Evolutionary conservation across 2,329 filamentous ascomycete species (phyloP).

Genomic region (Magnaporthiopsis rhizophila): DNA sequence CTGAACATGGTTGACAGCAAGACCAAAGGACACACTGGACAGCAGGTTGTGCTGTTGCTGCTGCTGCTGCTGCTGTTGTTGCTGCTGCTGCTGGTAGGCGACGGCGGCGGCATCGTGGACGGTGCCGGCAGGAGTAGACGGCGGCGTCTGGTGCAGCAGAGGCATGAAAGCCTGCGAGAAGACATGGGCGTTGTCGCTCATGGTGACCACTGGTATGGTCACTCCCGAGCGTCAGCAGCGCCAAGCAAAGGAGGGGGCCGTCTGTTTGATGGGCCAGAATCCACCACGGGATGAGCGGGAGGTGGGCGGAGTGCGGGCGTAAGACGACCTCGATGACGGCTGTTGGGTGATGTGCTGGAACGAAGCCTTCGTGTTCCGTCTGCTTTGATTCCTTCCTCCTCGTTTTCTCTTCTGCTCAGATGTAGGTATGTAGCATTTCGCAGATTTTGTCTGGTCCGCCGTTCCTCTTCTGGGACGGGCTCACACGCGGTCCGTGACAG

Average conservation of each 20-base stretch:
- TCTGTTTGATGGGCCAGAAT: not conserved
- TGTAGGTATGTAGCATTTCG: not conserved
- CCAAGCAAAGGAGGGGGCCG: not conserved
- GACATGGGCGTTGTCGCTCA: not conserved
- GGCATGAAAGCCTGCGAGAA: not conserved
- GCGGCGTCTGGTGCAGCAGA: not conserved
- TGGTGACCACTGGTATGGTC: not conserved
- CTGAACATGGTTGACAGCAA: not conserved
- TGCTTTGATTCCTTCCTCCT: not conserved
- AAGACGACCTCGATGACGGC: not conserved
- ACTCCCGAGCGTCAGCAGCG: not conserved
- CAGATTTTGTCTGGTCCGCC: not conserved
- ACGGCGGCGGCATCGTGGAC: no score
- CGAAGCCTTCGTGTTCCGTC: not conserved
- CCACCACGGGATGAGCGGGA: not conserved
- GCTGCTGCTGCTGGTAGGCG: not conserved
- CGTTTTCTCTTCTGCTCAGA: constrained; percentile 2
- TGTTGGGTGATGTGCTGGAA: not conserved
- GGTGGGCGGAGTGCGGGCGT: not conserved
- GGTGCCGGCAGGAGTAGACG: not conserved
- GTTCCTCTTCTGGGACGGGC: not conserved
- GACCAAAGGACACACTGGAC: not conserved
- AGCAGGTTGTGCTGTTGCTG: not conserved
- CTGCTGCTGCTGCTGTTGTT: not conserved
- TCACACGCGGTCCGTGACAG: not conserved